These are phyloP conservation scores for Exserohilum rostratum DNA, from an alignment of 2,329 filamentous ascomycete species.

Conservation along the genomic window DNA sequence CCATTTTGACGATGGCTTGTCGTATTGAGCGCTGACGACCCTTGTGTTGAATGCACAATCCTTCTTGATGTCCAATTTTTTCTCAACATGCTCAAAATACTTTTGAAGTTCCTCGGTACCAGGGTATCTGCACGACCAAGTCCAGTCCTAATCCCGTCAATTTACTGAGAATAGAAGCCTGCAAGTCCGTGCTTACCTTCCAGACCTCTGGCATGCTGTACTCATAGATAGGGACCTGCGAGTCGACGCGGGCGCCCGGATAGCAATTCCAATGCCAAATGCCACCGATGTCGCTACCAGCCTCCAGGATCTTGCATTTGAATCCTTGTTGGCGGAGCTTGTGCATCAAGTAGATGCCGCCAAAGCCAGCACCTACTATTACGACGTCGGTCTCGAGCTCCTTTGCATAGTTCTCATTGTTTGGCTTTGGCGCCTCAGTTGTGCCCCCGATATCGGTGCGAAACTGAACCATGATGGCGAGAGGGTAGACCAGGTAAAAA, in stretches of 20 bases:
- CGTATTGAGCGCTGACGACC: constrained; percentile 60
- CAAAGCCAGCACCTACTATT: constrained; percentile 52
- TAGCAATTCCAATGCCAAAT: constrained; percentile 56
- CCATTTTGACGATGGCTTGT: constrained; percentile 58
- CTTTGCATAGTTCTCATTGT: constrained; percentile 43
- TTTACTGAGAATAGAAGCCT: background rate
- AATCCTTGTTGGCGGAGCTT: constrained; percentile 50
- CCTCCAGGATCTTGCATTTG: constrained; percentile 50
- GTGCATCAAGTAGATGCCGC: constrained; percentile 51
- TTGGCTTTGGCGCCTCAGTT: constrained; percentile 21
- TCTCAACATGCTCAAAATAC: constrained; percentile 67
- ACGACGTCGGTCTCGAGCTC: constrained; percentile 46
- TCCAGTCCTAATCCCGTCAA: constrained; percentile 57
- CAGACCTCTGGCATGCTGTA: constrained; percentile 56
- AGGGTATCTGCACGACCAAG: constrained; percentile 61
- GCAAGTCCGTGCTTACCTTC: constrained; percentile 36
- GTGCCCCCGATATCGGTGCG: constrained; percentile 41
- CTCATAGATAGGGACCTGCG: constrained; percentile 55
- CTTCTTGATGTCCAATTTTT: constrained; percentile 61
- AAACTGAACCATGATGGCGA: constrained; percentile 37
- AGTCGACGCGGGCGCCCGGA: constrained; percentile 55
- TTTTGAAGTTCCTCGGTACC: constrained; percentile 58
- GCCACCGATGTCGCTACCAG: constrained; percentile 50
- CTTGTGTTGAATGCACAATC: constrained; percentile 63
- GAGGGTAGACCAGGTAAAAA: background rate